These are phyloP conservation scores for Peniophora sp. DNA, from an alignment of 1,284 basidiomycete species.

Conservation along the genomic window DNA sequence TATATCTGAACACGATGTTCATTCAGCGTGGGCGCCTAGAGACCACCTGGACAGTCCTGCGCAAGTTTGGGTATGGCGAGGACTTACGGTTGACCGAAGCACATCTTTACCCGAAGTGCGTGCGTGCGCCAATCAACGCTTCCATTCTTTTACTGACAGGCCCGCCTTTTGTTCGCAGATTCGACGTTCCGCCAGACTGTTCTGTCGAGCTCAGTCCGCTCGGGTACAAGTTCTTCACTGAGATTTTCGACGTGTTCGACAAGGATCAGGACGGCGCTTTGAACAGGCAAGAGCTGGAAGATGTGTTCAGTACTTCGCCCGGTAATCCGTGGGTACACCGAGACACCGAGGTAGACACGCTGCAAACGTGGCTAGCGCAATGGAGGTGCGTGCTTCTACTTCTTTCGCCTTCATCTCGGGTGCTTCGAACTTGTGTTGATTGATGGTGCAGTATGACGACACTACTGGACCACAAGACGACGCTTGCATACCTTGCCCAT, in stretches of 20 bases:
- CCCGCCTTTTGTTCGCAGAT: conserved; percentile 36
- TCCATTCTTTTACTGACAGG: conserved; percentile 10
- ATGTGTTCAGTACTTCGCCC: conserved; percentile 90
- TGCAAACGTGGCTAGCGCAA: conserved; percentile 97
- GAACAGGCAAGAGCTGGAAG: conserved; percentile 78
- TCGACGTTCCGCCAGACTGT: conserved; percentile 89
- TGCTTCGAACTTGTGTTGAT: neutral
- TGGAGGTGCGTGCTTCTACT: conserved; percentile 67
- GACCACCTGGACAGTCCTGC: conserved; percentile 95
- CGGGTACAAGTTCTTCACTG: conserved; percentile 96
- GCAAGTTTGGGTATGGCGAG: conserved; percentile 95
- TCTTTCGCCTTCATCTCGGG: neutral
- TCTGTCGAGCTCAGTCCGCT: conserved; percentile 90
- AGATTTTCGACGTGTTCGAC: conserved; percentile 95
- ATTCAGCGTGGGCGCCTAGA: conserved; percentile 95
- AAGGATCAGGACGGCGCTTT: conserved; percentile 95
- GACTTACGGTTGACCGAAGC: conserved; percentile 85
- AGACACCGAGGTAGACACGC: conserved; percentile 83
- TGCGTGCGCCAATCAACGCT: conserved; percentile 8
- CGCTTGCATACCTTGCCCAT: conserved; percentile 94
- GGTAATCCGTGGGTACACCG: conserved; percentile 88
- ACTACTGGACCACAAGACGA: conserved; percentile 85
- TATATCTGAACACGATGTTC: conserved; percentile 95
- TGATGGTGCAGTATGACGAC: conserved; percentile 80
- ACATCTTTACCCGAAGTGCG: conserved; percentile 80